Conservation (phyloP, 805 yeast species). For the Starmerella vitae region DNA sequence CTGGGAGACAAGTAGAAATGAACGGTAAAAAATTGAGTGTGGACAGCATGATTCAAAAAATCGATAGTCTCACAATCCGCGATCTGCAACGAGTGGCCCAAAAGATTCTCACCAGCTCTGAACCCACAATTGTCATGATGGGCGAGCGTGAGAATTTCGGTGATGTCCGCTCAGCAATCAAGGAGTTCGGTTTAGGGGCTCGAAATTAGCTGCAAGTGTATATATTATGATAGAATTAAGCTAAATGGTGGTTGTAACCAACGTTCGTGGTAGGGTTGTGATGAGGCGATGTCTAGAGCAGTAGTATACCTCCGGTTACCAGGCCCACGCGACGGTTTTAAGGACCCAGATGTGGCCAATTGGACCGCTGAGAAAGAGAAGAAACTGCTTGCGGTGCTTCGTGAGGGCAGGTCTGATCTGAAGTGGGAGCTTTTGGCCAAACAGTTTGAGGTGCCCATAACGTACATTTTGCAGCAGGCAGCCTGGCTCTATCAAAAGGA, state of each 20-base stretch:
- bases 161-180: constrained; percentile 54
- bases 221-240: not conserved
- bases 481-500: constrained; percentile 33
- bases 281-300: constrained; percentile 14
- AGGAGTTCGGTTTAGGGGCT: constrained; percentile 61
- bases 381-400: constrained; percentile 27
- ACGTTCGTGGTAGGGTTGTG: not conserved
- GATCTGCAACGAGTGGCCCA: constrained; percentile 67
- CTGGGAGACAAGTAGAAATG: constrained; percentile 87
- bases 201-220: not conserved
- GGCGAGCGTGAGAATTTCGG: constrained; percentile 80
- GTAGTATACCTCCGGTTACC: constrained; percentile 35
- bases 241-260: not conserved
- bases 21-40: constrained; percentile 65
- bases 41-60: constrained; percentile 65
- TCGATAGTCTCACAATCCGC: constrained; percentile 48
- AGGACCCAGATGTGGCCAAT: constrained; percentile 29
- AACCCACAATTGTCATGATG: constrained; percentile 79
- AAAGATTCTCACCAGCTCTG: constrained; percentile 60
- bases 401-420: constrained; percentile 26
- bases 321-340: constrained; percentile 31
- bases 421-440: constrained; percentile 28
- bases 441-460: constrained; percentile 28
- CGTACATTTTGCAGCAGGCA: constrained; percentile 31
- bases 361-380: constrained; percentile 28